Evolutionary conservation across 306 rosid species (phyloP), one percentile per base, ranked within the genome.

Genomic region (Cucurbita pepo): DNA sequence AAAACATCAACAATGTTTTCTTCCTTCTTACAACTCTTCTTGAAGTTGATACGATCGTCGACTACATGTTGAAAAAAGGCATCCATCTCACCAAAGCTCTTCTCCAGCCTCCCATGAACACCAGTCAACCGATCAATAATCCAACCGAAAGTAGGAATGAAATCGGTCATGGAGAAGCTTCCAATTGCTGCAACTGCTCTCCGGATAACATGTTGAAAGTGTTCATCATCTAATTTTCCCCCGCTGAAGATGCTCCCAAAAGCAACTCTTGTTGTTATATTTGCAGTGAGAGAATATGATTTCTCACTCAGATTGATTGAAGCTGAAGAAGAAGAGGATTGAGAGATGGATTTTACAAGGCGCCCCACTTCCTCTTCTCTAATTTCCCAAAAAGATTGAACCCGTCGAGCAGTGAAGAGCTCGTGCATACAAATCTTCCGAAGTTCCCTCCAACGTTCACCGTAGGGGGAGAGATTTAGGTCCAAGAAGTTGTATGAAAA

Each of bases 71-170:
- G 79, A 18, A 78, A 86, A 64, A 86, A 73, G 66, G n/a, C 9
- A 59, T 90, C 91, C 38, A 87, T 18, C 34, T 84, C 86, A 44
- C 38, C 41, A 60, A 81, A 90, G 0, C 56, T 75, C 43, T 72
- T 75, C 5, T 86, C 88, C 1, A 87, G 61, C 59, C 80, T 65
- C 67, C 53, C 10, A 11, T 69, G 22, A 12, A 12, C 66, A 14
- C 87, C 83, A 16, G 37, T 59, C 9, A 86, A 6, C 66, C 21
- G 67, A 56, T 84, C 96, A 1, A 76, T n/a, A 43, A 86, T 43
- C 84, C 86, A 76, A 9, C 83, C 84, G n/a, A 86, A 14, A 3
- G 4, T 4, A 0, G 45, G 19, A 19, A 86, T 81, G 52, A 10
- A 79, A 19, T 79, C 86, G 1, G 77, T 55, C 0, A 77, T 45